phyloP scores from a whole-genome alignment of 257 asterid species.

The Osmanthus fragrans region DNA sequence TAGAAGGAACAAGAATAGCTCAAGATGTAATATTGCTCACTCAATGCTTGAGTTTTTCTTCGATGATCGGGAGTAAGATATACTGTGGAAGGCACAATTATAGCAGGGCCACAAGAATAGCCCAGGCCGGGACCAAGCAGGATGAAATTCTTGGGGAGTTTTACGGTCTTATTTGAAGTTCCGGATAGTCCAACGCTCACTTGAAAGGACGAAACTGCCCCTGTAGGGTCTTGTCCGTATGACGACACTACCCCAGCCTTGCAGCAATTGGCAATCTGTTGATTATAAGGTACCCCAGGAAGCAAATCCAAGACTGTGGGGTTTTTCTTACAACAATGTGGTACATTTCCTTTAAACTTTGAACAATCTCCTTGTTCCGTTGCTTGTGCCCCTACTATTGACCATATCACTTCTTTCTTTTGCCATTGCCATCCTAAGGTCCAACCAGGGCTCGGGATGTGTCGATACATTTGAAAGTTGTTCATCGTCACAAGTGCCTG shows the following conservation, averaged over 20 bases:
- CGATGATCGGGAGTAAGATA: constrained; percentile 57
- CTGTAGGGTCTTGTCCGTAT: constrained; percentile 77
- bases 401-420: constrained; percentile 82
- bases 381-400: constrained; percentile 73
- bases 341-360: constrained; percentile 65
- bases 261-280: constrained; percentile 75
- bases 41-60: constrained; percentile 70
- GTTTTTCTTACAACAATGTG: constrained; percentile 66
- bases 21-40: constrained; percentile 33
- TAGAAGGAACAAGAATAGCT: not conserved
- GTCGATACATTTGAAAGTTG: constrained; percentile 77
- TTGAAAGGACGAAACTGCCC: constrained; percentile 66
- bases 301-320: constrained; percentile 68
- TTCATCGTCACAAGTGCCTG: constrained; percentile 73
- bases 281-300: constrained; percentile 81
- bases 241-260: constrained; percentile 79
- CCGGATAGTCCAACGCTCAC: constrained; percentile 74
- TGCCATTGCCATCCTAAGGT: constrained; percentile 77
- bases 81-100: constrained; percentile 65
- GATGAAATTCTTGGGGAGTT: constrained; percentile 63
- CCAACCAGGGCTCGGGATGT: constrained; percentile 77
- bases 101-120: constrained; percentile 80
- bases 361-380: constrained; percentile 89
- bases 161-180: constrained; percentile 73
- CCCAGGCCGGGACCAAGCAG: constrained; percentile 76